Percentiles rank a stretch among this genome's conserved stretches.
Conservation (phyloP, 805 yeast species). For the Candida ovalis region DNA sequence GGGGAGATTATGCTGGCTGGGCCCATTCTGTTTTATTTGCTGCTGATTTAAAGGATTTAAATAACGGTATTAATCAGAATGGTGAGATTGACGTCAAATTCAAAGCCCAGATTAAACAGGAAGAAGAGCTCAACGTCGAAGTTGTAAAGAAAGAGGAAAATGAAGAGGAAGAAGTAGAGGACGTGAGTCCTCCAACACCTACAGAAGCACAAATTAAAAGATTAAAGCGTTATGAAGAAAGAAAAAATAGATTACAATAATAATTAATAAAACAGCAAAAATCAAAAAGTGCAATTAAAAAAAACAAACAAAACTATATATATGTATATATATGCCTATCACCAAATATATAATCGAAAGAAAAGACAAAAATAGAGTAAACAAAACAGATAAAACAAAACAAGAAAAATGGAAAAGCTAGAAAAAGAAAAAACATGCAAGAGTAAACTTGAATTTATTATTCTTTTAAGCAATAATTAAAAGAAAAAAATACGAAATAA, state of each 20-base stretch:
- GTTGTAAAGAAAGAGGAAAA: neutral
- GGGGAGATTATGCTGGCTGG: constrained; percentile 98
- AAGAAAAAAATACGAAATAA: neutral
- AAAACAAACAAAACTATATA: constrained; percentile 2
- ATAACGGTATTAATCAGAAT: constrained; percentile 54
- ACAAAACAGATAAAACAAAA: neutral
- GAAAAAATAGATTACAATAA: neutral
- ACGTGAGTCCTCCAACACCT: neutral
- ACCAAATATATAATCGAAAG: neutral
- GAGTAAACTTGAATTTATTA: neutral
- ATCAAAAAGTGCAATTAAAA: neutral
- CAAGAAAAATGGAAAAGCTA: constrained; percentile 1
- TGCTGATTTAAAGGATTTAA: constrained; percentile 69
- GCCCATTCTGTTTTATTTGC: constrained; percentile 94
- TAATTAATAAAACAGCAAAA: neutral
- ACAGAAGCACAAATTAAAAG: neutral
- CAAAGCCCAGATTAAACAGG: neutral
- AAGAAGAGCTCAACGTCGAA: neutral
- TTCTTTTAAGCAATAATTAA: neutral
- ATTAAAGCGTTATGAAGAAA: neutral
- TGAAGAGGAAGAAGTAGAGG: neutral
- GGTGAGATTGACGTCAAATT: neutral
- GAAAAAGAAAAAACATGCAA: neutral
- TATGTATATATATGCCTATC: neutral
- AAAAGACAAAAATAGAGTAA: constrained; percentile 3